These are phyloP conservation scores for Thalassiosira gravida DNA, from an alignment of 352 stramenopile species.

Conservation along the genomic window DNA sequence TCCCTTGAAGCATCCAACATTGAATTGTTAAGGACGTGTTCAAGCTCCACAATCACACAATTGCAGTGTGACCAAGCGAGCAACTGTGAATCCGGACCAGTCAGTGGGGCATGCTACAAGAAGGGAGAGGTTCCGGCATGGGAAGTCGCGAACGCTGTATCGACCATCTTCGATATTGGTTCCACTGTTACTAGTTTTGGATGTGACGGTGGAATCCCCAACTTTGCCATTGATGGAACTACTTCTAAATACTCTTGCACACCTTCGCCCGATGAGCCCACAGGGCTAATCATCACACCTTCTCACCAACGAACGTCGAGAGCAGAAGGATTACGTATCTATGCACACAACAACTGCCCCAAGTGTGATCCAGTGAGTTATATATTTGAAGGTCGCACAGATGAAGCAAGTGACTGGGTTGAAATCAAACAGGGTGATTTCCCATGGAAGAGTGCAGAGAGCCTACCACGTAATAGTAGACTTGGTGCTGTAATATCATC, in stretches of 20 bases:
- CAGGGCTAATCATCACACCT: slow-evolving; percentile 31
- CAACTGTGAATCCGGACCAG: slow-evolving; percentile 44
- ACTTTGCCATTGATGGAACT: slow-evolving; percentile 20
- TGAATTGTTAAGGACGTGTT: slow-evolving; percentile 34
- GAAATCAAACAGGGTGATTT: slow-evolving; percentile 44
- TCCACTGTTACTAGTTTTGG: slow-evolving; percentile 38
- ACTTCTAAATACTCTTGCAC: slow-evolving; percentile 26
- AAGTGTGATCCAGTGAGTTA: slow-evolving; percentile 41
- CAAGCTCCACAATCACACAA: slow-evolving; percentile 25
- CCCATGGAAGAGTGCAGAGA: slow-evolving; percentile 26
- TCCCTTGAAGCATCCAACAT: slow-evolving; percentile 34
- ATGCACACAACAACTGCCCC: slow-evolving; percentile 27
- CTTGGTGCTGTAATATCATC: slow-evolving; percentile 34
- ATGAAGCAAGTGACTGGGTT: slow-evolving; percentile 21
- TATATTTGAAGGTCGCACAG: slow-evolving; percentile 33
- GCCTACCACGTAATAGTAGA: slow-evolving; percentile 21
- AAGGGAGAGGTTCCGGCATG: slow-evolving; percentile 36
- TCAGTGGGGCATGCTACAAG: slow-evolving; percentile 39
- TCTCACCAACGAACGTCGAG: slow-evolving; percentile 30
- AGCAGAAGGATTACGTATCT: slow-evolving; percentile 33
- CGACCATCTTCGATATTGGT: slow-evolving; percentile 36
- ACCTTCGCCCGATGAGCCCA: not conserved
- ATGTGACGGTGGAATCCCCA: slow-evolving; percentile 10
- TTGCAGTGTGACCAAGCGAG: slow-evolving; percentile 49
- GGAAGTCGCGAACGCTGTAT: slow-evolving; percentile 29